Base-by-base conservation (phyloP, 108 stramenopile species). In the Skeletonema tropicum region DNA sequence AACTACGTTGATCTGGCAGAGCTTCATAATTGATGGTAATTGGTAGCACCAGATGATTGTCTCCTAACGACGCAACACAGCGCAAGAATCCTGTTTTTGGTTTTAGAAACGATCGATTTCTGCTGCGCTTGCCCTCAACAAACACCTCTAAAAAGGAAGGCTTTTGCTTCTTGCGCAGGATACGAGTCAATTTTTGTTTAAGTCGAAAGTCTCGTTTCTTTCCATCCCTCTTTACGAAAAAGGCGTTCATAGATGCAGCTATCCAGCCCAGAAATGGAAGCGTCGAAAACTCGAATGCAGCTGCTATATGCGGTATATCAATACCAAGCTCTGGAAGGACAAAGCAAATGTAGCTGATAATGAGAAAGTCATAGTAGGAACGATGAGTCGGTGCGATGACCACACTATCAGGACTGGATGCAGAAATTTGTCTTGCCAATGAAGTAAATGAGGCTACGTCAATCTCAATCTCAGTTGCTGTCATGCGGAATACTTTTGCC, bases 331-430 rank as follows among this genome's bases (percentile, higher is more conserved):
- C 95, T 30, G 95, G 95, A n/a, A 92, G 30, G 41, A 90, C 74
- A 70, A 96, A 96, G 58, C 83, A 69, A 17, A 91, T 35, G 70
- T 79, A 96, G 68, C 92, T 94, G 33, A 94, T 36, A 33, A 96
- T 73, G 32, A 96, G 71, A 72, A 96, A 96, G 74, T 96, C 95
- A 58, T 92, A 87, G 52, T 93, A 89, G 6, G 90, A 92, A 38
- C 95, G 86, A 82, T 96, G 95, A 11, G 93, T 96, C 9, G 95
- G 95, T 26, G 87, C 90, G 42, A 96, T 79, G 45, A 96, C 60
- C 29, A 93, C 68, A 42, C 78, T 68, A n/a, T 67, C 66, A 35
- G 39, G 23, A 19, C 58, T 58, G 21, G 39, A 69, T 32, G n/a
- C 70, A 45, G 66, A 57, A 21, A 64, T 73, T 45, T 35, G 31